Evolutionary conservation across 1,284 basidiomycete genomes (phyloP).

Genomic region (Schizophyllum amplum): DNA sequence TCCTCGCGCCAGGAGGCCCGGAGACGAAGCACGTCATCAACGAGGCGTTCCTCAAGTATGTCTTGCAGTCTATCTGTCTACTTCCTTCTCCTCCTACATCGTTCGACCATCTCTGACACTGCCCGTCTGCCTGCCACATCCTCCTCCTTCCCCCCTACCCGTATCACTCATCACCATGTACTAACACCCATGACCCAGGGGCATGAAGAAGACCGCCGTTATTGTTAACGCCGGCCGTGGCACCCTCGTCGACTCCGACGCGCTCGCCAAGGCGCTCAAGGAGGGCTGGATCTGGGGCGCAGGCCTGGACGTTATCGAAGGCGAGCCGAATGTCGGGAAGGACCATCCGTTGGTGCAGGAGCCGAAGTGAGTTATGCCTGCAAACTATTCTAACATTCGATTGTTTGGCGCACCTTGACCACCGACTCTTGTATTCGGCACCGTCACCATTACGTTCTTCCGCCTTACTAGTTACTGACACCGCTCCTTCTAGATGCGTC

Average conservation of each 20-base stretch:
- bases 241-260: slow-evolving; percentile 82
- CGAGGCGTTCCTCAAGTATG: slow-evolving; percentile 49
- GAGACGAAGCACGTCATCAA: slow-evolving; percentile 71
- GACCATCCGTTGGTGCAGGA: slow-evolving; percentile 80
- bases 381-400: neutral
- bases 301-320: slow-evolving; percentile 90
- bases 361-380: slow-evolving; percentile 56
- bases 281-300: slow-evolving; percentile 84
- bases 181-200: slow-evolving; percentile 14
- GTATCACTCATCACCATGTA: too few species aligned
- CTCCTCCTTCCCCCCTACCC: too few species aligned
- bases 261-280: slow-evolving; percentile 73
- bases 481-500: neutral
- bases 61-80: neutral
- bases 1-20: slow-evolving; percentile 75
- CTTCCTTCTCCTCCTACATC: too few species aligned
- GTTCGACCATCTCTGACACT: too few species aligned
- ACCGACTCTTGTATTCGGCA: neutral
- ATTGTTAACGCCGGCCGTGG: slow-evolving; percentile 66
- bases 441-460: neutral
- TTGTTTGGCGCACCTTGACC: too few species aligned
- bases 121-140: too few species aligned
- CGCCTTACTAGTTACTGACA: neutral
- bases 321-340: slow-evolving; percentile 57
- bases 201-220: slow-evolving; percentile 81